A percentile compares a stretch with the other conserved stretches of the same genome.
Evolutionary conservation across 2,329 filamentous ascomycete species (phyloP).

Genomic region (Trichoderma brevicompactum): DNA sequence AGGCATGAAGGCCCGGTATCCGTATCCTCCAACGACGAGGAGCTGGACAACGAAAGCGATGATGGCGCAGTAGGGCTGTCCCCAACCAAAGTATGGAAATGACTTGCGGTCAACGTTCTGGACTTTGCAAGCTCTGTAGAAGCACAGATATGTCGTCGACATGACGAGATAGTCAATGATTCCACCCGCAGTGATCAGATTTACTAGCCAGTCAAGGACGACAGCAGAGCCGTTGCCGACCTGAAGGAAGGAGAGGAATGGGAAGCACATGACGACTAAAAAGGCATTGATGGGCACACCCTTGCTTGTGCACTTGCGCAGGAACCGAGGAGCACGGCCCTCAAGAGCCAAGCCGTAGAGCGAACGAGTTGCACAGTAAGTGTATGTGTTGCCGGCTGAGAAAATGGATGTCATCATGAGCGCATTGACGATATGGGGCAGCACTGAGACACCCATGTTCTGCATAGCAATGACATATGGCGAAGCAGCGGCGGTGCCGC

Average conservation of each 20-base stretch:
- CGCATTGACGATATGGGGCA: slow-evolving; percentile 64
- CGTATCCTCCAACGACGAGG: slow-evolving; percentile 55
- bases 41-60: slow-evolving; percentile 50
- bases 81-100: slow-evolving; percentile 61
- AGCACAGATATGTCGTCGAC: slow-evolving; percentile 51
- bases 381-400: slow-evolving; percentile 56
- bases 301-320: slow-evolving; percentile 61
- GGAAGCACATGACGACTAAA: slow-evolving; percentile 56
- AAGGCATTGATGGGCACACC: slow-evolving; percentile 67
- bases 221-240: slow-evolving; percentile 53
- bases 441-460: slow-evolving; percentile 55
- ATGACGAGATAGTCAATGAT: slow-evolving; percentile 67
- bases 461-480: slow-evolving; percentile 67
- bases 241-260: slow-evolving; percentile 58
- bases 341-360: slow-evolving; percentile 57
- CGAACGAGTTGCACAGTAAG: slow-evolving; percentile 56
- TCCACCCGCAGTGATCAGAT: slow-evolving; percentile 60
- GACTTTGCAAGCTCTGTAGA: slow-evolving; percentile 57
- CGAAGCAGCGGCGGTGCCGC: slow-evolving; percentile 58
- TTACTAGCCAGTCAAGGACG: slow-evolving; percentile 59
- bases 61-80: slow-evolving; percentile 63
- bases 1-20: slow-evolving; percentile 56
- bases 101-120: slow-evolving; percentile 56
- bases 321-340: slow-evolving; percentile 55
- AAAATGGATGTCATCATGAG: slow-evolving; percentile 50